Evolutionary conservation across 2,329 filamentous ascomycete species (phyloP).

Genomic region (Podosphaera xanthii): DNA sequence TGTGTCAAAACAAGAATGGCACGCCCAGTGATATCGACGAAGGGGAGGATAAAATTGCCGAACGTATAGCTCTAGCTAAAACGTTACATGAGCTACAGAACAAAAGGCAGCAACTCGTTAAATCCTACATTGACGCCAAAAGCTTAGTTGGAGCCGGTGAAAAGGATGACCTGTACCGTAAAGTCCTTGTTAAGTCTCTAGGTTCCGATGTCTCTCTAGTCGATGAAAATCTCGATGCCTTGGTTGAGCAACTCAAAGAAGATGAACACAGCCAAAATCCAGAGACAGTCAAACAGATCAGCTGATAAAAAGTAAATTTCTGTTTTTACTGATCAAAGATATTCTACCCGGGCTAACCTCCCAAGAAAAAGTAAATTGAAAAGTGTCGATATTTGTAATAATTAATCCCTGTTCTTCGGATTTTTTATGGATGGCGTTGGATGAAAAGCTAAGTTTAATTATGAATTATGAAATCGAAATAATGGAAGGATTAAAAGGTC

Average conservation of each 20-base stretch:
- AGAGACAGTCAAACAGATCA: not conserved
- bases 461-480: not conserved
- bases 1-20: conserved; percentile 23
- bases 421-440: not conserved
- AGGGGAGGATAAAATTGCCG: conserved; percentile 25
- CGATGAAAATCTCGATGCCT: conserved; percentile 11
- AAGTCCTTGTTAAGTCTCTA: conserved; percentile 7
- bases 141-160: conserved; percentile 49
- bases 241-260: conserved; percentile 11
- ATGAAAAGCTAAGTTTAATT: not conserved
- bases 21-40: conserved; percentile 22
- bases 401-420: not conserved
- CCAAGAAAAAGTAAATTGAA: too few species aligned
- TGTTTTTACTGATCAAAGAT: not conserved
- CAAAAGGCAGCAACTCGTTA: conserved; percentile 29
- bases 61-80: conserved; percentile 32
- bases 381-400: not conserved
- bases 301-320: not conserved
- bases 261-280: conserved; percentile 3
- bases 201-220: conserved; percentile 26
- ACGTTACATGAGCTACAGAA: conserved; percentile 33
- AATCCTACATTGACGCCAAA: conserved; percentile 43
- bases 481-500: too few species aligned
- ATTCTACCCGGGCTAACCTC: too few species aligned
- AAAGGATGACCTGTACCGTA: conserved; percentile 48